Conservation (phyloP, 2,329 filamentous ascomycete genomes). For the Paraphaeosphaeria minitans region DNA sequence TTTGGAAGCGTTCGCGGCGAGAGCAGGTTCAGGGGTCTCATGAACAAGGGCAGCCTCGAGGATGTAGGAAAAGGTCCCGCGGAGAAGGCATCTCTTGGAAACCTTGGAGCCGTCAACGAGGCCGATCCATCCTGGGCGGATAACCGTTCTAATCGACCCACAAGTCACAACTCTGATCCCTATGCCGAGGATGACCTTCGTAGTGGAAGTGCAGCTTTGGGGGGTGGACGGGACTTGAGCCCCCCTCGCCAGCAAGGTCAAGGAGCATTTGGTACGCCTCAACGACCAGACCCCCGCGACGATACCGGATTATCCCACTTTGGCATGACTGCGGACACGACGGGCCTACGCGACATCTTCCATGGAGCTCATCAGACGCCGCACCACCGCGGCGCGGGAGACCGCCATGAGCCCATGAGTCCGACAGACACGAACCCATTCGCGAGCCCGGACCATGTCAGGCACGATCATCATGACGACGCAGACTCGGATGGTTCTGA, state of each 20-base stretch:
- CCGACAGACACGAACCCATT: constrained; percentile 97
- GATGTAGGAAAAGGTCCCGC: constrained; percentile 59
- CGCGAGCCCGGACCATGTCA: constrained; percentile 82
- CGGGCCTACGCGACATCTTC: constrained; percentile 62
- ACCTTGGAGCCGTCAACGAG: constrained; percentile 60
- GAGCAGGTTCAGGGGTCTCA: constrained; percentile 83
- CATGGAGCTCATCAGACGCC: constrained; percentile 62
- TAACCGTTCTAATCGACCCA: constrained; percentile 53
- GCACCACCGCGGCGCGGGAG: constrained; percentile 50
- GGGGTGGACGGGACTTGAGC: constrained; percentile 74
- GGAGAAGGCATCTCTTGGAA: constrained; percentile 61
- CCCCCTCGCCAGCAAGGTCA: constrained; percentile 54
- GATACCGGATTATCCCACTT: constrained; percentile 65
- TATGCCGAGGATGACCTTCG: constrained; percentile 69
- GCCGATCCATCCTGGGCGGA: constrained; percentile 58
- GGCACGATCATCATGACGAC: constrained; percentile 66
- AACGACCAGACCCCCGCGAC: constrained; percentile 59
- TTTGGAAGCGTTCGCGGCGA: constrained; percentile 72
- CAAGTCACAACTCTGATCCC: constrained; percentile 72
- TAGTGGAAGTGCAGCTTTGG: constrained; percentile 73
- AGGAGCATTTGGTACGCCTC: constrained; percentile 49
- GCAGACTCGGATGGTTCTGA: constrained; percentile 62
- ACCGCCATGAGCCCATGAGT: constrained; percentile 74
- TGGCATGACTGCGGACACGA: constrained; percentile 63
- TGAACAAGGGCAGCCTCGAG: constrained; percentile 77